These are phyloP conservation scores for Cocos nucifera DNA, from an alignment of 176 grass and related monocot species.

Conservation along the genomic window DNA sequence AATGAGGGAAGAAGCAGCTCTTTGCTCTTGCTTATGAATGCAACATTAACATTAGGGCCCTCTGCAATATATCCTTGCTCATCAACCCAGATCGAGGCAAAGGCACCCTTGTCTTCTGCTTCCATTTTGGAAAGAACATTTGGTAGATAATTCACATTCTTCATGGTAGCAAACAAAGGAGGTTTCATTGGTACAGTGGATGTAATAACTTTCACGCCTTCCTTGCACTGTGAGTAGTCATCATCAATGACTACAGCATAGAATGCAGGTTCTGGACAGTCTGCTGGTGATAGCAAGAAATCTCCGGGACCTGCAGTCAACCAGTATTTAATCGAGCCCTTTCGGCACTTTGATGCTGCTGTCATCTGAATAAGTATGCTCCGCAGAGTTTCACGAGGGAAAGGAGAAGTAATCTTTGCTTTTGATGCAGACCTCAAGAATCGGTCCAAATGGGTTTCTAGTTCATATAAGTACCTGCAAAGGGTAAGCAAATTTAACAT, in stretches of 20 bases:
- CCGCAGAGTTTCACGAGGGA: constrained; percentile 37
- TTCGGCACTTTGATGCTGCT: constrained; percentile 52
- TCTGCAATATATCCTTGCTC: constrained; percentile 48
- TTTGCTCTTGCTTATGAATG: constrained; percentile 40
- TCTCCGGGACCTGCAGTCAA: constrained; percentile 61
- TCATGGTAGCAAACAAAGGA: constrained; percentile 55
- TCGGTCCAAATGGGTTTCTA: constrained; percentile 70
- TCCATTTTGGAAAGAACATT: constrained; percentile 86
- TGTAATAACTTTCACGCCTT: constrained; percentile 60
- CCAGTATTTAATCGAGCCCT: constrained; percentile 79
- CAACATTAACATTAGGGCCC: constrained; percentile 80
- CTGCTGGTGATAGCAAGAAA: constrained; percentile 59
- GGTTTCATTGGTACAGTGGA: constrained; percentile 82
- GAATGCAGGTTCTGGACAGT: constrained; percentile 43
- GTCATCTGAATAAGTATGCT: constrained; percentile 73
- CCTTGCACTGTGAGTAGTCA: constrained; percentile 55
- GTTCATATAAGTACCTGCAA: constrained; percentile 57
- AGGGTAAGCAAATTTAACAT: too few species aligned
- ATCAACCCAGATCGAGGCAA: constrained; percentile 70
- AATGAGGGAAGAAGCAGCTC: constrained; percentile 60
- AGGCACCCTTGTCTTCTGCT: constrained; percentile 66
- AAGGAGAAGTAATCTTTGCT: constrained; percentile 44
- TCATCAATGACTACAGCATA: constrained; percentile 60
- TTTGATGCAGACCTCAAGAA: constrained; percentile 62
- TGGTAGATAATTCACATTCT: constrained; percentile 94